These are phyloP conservation scores for Pseudogymnoascus sp. DNA, from an alignment of 2,329 filamentous ascomycete species.

Conservation along the genomic window DNA sequence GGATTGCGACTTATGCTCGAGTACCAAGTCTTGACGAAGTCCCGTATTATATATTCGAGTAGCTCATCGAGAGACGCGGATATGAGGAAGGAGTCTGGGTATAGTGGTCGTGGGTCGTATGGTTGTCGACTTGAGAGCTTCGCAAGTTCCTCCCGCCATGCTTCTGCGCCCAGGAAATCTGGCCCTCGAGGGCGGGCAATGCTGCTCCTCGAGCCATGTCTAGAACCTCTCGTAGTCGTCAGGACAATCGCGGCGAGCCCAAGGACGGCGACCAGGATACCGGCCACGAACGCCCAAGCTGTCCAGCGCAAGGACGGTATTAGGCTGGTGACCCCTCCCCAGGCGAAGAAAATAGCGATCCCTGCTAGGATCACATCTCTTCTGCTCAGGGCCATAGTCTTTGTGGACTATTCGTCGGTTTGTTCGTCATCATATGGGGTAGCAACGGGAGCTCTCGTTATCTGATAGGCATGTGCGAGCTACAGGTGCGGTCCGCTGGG, in stretches of 20 bases:
- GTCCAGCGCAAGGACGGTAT: constrained; percentile 75
- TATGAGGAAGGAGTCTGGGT: constrained; percentile 67
- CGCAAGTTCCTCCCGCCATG: constrained; percentile 65
- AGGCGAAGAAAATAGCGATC: constrained; percentile 70
- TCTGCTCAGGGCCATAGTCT: constrained; percentile 62
- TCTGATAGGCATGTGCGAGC: constrained; percentile 3
- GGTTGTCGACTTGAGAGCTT: constrained; percentile 57
- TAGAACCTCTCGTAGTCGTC: constrained; percentile 50
- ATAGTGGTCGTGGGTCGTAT: constrained; percentile 64
- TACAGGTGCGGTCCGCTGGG: constrained; percentile 3
- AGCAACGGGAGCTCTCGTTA: constrained; percentile 7
- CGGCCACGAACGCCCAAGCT: constrained; percentile 73
- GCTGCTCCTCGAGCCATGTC: constrained; percentile 35
- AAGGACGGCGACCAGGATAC: constrained; percentile 49
- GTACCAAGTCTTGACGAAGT: constrained; percentile 90
- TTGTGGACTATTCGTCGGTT: constrained; percentile 21
- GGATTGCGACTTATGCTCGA: constrained; percentile 72
- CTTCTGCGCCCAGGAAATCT: constrained; percentile 53
- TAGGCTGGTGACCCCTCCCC: constrained; percentile 80
- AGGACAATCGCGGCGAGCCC: constrained; percentile 52
- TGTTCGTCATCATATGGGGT: constrained; percentile 25
- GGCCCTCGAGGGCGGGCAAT: constrained; percentile 38
- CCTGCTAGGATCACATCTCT: constrained; percentile 64
- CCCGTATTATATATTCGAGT: constrained; percentile 66
- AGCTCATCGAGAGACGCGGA: constrained; percentile 75